Conservation (phyloP, 2,329 filamentous ascomycete genomes). For the Atkinsonella texensis region DNA sequence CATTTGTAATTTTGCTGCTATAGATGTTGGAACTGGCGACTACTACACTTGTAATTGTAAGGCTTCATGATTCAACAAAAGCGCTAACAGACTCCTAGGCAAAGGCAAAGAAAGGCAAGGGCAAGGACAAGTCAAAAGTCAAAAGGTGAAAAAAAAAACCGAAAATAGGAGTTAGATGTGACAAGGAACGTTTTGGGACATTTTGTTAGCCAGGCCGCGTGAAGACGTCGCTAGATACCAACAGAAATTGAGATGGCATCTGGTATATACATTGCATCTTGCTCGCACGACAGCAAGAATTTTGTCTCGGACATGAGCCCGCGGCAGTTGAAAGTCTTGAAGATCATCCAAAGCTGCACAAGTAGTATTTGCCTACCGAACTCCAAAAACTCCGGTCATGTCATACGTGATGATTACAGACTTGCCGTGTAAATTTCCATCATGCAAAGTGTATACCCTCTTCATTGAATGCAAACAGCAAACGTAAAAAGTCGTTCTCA, state of each 20-base stretch:
- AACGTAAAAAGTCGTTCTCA: conserved; percentile 78
- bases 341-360: background rate
- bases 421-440: background rate
- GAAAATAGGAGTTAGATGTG: background rate
- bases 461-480: conserved; percentile 74
- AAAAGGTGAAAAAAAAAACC: background rate
- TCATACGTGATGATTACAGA: background rate
- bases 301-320: no score
- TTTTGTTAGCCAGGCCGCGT: no score
- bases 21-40: conserved; percentile 14
- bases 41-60: conserved; percentile 16
- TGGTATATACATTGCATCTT: background rate
- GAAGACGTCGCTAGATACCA: background rate
- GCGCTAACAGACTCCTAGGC: background rate
- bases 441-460: conserved; percentile 86
- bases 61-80: conserved; percentile 9
- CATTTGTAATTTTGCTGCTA: conserved; percentile 9
- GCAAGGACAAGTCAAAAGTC: background rate
- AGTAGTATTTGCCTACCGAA: background rate
- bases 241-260: background rate
- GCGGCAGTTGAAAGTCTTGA: background rate
- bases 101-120: background rate
- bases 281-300: no score
- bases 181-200: background rate
- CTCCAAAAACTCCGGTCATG: background rate